Evolutionary conservation across 2,329 filamentous ascomycete genomes (phyloP).

Genomic region (Colletotrichum caudatum): DNA sequence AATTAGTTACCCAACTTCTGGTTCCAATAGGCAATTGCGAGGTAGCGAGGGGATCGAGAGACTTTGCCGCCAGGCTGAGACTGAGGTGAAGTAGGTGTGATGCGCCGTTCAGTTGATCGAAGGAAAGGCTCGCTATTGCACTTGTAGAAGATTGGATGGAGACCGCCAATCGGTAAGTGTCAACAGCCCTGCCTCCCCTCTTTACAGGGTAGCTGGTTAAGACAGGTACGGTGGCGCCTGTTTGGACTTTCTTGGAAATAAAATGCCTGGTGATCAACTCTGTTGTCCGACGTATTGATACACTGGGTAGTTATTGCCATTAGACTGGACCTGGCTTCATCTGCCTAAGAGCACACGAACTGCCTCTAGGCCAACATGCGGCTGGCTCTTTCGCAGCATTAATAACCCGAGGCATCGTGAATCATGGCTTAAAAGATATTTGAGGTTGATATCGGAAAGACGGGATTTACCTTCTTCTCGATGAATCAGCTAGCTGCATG

Average conservation of each 20-base stretch:
- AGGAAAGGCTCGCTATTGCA: neutral
- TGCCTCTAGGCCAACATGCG: neutral
- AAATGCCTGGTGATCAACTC: neutral
- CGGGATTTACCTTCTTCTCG: neutral
- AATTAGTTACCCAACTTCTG: neutral
- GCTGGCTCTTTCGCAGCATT: neutral
- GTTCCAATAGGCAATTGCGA: neutral
- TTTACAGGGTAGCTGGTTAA: neutral
- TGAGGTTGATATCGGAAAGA: neutral
- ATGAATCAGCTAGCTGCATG: neutral
- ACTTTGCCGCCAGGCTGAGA: neutral
- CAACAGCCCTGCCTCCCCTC: neutral
- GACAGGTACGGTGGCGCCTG: neutral
- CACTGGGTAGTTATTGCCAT: neutral
- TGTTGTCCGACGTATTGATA: no score
- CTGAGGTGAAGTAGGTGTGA: slow-evolving; percentile 9
- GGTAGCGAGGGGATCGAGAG: neutral
- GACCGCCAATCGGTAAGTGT: neutral
- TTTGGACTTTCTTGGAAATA: neutral
- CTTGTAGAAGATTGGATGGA: neutral
- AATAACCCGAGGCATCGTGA: neutral
- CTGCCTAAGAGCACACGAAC: neutral
- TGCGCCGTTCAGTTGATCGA: neutral
- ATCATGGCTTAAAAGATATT: neutral
- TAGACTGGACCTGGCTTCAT: neutral